Evolutionary conservation across 2,329 filamentous ascomycete species (phyloP).

Genomic region (Rosellinia necatrix): DNA sequence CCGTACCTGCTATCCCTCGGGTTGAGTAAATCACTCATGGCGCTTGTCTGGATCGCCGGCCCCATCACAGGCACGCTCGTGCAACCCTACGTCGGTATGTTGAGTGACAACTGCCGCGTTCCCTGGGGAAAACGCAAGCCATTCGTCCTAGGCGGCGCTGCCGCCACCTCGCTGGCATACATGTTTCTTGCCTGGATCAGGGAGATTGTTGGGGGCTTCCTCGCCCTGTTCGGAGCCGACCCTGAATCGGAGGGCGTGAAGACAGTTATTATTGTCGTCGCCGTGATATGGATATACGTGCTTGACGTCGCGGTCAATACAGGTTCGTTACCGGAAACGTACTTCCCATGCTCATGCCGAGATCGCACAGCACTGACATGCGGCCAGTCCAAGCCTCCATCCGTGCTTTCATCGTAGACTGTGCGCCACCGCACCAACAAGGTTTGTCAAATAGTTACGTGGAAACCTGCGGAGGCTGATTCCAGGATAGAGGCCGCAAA

Average conservation of each 20-base stretch:
- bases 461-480: conserved; percentile 8
- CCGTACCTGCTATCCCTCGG: conserved; percentile 81
- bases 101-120: conserved; percentile 77
- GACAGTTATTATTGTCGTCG: conserved; percentile 72
- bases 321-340: conserved; percentile 52
- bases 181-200: conserved; percentile 75
- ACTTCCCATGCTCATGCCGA: background rate
- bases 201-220: conserved; percentile 70
- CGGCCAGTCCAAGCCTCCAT: conserved; percentile 81
- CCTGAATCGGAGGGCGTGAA: conserved; percentile 67
- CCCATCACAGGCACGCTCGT: conserved; percentile 79
- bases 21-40: conserved; percentile 81
- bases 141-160: conserved; percentile 74
- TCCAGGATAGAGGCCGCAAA: conserved; percentile 74
- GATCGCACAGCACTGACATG: conserved; percentile 18
- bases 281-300: conserved; percentile 85
- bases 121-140: conserved; percentile 80
- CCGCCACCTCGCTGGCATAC: conserved; percentile 69
- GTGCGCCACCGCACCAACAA: conserved; percentile 89
- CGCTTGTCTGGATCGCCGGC: conserved; percentile 83
- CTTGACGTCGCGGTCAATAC: conserved; percentile 96
- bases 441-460: conserved; percentile 39
- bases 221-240: conserved; percentile 73
- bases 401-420: conserved; percentile 91
- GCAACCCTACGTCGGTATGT: conserved; percentile 81